Base-by-base conservation (phyloP, 2,329 filamentous ascomycete genomes). In the Alternaria rosae region DNA sequence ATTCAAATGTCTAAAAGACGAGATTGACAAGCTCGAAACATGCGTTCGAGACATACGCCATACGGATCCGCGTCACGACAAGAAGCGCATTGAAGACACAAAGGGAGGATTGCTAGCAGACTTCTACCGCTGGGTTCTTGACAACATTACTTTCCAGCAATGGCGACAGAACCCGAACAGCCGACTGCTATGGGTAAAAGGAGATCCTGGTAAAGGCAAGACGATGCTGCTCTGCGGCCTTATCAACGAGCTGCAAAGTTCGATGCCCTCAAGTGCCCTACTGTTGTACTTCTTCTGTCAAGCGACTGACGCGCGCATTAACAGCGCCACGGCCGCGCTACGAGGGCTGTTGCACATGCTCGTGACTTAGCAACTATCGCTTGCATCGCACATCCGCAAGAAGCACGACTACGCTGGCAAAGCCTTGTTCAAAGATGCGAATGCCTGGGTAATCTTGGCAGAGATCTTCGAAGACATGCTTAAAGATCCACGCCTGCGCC, bases 311-410 rank as follows among this genome's bases (percentile, higher is more conserved):
- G 21, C 61, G 1, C 58, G 68, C 13, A 64, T 59, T 28, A 83
- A 82, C 60, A 81, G 67, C 48, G 79, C 79, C 0, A 75, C 67
- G 0, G 73, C 81, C 1, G 78, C 84, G 0, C 64, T 86, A 2
- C 77, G 80, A 0, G 82, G 84, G 0, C 72, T 86, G 0, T 73
- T 85, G 0, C 83, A 77, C 42, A 32, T 80, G 11, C 72, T 87
- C 0, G 53, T 81, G 2, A 43, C 58, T 0, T 69, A 81, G 48
- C 35, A 63, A 9, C 59, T 45, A 6, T 50, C 44, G 12, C 59
- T 67, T 38, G 32, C 17, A 15, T 6, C 9, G n/a, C 57, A 67
- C 17, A n/a, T 67, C 8, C 59, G 57, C 3, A 59, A 59, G 20
- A 59, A 53, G 47, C 20, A 61, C 48, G 52, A 65, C 15, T 3